Conservation (phyloP, 441 rosid genomes). For the Populus hybrid region DNA sequence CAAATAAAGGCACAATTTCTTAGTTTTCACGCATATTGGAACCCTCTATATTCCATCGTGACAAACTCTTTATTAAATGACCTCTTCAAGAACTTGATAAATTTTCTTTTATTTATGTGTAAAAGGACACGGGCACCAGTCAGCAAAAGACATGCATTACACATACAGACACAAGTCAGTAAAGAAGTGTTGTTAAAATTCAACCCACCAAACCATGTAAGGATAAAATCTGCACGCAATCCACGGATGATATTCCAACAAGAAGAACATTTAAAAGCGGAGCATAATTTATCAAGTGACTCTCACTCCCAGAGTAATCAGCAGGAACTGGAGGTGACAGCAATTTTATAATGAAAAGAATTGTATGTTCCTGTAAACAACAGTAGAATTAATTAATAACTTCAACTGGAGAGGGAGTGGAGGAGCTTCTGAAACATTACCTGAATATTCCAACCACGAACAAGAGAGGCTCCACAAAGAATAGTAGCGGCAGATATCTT, state of each 20-base stretch:
- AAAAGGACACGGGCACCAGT: neutral
- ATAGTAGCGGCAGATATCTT: slow-evolving; percentile 87
- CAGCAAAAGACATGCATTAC: neutral
- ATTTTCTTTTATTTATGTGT: neutral
- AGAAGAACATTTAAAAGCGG: slow-evolving; percentile 86
- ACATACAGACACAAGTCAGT: neutral
- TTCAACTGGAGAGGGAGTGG: neutral
- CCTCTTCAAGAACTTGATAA: too few species aligned
- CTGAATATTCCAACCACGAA: slow-evolving; percentile 98
- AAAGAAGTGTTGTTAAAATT: slow-evolving; percentile 3
- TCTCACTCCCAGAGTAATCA: slow-evolving; percentile 67
- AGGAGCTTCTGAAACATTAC: slow-evolving; percentile 35
- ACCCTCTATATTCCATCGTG: neutral
- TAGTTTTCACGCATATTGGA: neutral
- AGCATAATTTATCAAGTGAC: slow-evolving; percentile 77
- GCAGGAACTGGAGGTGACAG: slow-evolving; percentile 78
- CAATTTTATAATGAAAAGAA: slow-evolving; percentile 70
- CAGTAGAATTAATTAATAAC: slow-evolving; percentile 13
- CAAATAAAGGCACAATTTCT: neutral
- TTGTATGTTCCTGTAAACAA: slow-evolving; percentile 77
- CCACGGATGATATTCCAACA: slow-evolving; percentile 81
- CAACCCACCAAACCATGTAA: slow-evolving; percentile 83
- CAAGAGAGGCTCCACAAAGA: slow-evolving; percentile 94
- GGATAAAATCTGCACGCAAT: slow-evolving; percentile 83
- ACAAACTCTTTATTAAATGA: slow-evolving; percentile 4